Evolutionary conservation across 2,329 filamentous ascomycete species (phyloP).

Genomic region (Colletotrichum sublineola): DNA sequence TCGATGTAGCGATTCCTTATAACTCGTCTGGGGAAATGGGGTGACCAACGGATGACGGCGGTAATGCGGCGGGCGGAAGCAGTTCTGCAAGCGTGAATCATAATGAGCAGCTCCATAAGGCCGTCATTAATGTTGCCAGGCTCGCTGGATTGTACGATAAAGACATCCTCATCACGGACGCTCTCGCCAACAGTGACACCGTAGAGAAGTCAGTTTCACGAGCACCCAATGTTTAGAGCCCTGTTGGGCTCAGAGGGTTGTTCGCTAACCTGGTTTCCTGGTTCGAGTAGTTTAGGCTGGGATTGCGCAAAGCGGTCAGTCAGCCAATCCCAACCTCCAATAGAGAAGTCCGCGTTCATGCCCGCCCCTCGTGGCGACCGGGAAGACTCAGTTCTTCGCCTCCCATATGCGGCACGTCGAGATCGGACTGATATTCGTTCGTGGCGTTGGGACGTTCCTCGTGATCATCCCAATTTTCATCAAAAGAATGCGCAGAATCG

Average conservation of each 20-base stretch:
- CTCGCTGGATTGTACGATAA: constrained; percentile 89
- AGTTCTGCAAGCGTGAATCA: constrained; percentile 84
- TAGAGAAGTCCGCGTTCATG: constrained; percentile 74
- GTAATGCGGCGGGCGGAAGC: constrained; percentile 81
- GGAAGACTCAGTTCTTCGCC: constrained; percentile 38
- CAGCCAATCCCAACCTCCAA: constrained; percentile 67
- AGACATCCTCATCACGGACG: constrained; percentile 84
- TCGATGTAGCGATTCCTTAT: neutral
- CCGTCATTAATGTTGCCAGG: constrained; percentile 94
- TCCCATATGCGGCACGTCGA: constrained; percentile 16
- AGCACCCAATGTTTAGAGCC: constrained; percentile 14
- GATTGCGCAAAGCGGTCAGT: constrained; percentile 10
- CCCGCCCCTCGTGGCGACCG: neutral
- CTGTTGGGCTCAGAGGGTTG: constrained; percentile 3
- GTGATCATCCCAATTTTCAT: neutral
- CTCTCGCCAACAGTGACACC: constrained; percentile 90
- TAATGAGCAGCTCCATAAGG: constrained; percentile 92
- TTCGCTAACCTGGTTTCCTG: constrained; percentile 68
- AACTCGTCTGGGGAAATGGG: neutral
- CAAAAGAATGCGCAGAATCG: neutral
- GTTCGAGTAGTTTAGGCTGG: constrained; percentile 78
- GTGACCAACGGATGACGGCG: constrained; percentile 71
- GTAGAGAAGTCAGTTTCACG: constrained; percentile 37
- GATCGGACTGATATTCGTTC: neutral
- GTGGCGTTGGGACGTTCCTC: constrained; percentile 1